These are phyloP conservation scores for Camellia sinensis DNA, from an alignment of 148 eudicot species.

Conservation along the genomic window DNA sequence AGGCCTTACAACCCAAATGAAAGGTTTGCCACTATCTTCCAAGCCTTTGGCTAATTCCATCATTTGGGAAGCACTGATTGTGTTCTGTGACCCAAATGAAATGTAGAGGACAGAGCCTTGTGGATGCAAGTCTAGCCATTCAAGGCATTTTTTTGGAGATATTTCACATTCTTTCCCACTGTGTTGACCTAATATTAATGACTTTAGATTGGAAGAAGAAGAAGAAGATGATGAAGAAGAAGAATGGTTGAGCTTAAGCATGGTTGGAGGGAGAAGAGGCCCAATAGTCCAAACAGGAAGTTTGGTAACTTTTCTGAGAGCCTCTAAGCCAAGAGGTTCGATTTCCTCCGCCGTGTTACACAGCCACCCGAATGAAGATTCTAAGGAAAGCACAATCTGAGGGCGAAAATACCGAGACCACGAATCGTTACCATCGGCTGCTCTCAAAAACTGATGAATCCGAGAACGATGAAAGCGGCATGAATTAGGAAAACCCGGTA, in stretches of 20 bases:
- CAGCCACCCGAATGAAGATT: conserved; percentile 46
- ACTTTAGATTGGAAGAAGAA: background rate
- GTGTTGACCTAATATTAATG: background rate
- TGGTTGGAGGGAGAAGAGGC: conserved; percentile 41
- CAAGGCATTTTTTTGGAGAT: conserved; percentile 32
- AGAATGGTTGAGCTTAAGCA: conserved; percentile 7
- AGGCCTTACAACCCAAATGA: conserved; percentile 79
- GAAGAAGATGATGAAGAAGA: too few relatives aligned
- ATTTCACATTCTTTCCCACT: conserved; percentile 31
- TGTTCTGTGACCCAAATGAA: conserved; percentile 85
- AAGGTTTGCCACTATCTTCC: conserved; percentile 53
- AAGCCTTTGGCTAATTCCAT: conserved; percentile 72
- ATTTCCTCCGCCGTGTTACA: conserved; percentile 64
- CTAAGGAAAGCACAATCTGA: conserved; percentile 30
- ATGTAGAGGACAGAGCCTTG: conserved; percentile 57
- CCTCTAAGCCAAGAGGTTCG: conserved; percentile 59
- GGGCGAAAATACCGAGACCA: conserved; percentile 69
- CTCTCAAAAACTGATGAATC: conserved; percentile 45
- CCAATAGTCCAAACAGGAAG: conserved; percentile 67
- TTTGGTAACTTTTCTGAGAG: conserved; percentile 35
- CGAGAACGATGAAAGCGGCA: conserved; percentile 40
- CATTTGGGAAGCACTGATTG: conserved; percentile 61
- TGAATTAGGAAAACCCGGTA: conserved; percentile 65
- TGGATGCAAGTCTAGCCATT: conserved; percentile 46
- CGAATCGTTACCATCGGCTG: conserved; percentile 55